Evolutionary conservation across 148 eudicot species (phyloP).

Genomic region (Nepenthes gracilis): DNA sequence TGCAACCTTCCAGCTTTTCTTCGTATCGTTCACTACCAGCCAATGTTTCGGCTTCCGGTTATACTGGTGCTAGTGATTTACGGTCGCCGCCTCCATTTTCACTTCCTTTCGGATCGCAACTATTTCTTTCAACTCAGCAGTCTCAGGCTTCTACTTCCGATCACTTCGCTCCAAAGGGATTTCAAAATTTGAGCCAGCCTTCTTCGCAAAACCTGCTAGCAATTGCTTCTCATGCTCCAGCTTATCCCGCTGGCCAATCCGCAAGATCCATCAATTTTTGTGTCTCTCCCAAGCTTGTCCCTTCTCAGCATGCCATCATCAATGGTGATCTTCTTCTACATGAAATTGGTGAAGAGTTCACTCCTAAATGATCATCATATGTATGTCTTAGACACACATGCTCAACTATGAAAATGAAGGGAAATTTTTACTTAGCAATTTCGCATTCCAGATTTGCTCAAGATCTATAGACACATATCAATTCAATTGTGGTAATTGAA

Average conservation of each 20-base stretch:
- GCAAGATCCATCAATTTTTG: background rate
- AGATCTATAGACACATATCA: too few species aligned
- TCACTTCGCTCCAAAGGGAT: background rate
- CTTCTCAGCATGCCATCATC: too few species aligned
- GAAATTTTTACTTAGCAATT: too few species aligned
- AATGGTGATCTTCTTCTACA: too few species aligned
- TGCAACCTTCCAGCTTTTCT: background rate
- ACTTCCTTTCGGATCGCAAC: background rate
- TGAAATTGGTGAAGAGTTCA: too few species aligned
- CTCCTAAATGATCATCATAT: too few species aligned
- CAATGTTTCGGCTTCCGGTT: too few species aligned
- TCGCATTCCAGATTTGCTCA: too few species aligned
- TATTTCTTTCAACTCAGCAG: background rate
- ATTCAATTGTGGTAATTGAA: too few species aligned
- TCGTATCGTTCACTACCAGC: background rate
- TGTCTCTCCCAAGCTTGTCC: background rate
- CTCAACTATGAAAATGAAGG: too few species aligned
- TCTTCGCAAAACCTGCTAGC: background rate
- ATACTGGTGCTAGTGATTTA: background rate
- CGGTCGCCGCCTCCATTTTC: background rate
- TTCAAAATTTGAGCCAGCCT: background rate
- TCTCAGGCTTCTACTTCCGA: background rate
- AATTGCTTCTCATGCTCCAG: background rate
- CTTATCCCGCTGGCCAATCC: background rate
- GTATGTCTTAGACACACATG: too few species aligned